Percentiles rank a stretch among this genome's conserved stretches.
These are phyloP conservation scores for Leccinum variabile DNA, from an alignment of 1,284 basidiomycete genomes.

Conservation along the genomic window DNA sequence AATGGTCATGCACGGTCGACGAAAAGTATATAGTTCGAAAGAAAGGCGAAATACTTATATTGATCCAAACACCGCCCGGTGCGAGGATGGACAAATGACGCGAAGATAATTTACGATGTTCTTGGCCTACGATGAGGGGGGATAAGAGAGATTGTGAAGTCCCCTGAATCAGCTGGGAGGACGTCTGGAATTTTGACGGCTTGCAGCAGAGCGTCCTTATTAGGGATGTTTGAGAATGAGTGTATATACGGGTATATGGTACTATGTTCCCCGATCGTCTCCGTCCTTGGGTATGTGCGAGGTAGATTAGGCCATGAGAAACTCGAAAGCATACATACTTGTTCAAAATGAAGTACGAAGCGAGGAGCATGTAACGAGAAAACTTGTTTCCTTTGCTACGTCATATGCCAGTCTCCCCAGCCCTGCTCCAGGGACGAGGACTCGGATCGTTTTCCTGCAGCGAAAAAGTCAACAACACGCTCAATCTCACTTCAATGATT, in stretches of 20 bases:
- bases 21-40: not conserved
- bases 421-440: slow-evolving; percentile 88
- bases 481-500: slow-evolving; percentile 21
- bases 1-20: too few species aligned
- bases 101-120: slow-evolving; percentile 75
- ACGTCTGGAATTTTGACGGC: slow-evolving; percentile 81
- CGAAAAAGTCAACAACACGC: slow-evolving; percentile 4
- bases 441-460: slow-evolving; percentile 56
- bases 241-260: slow-evolving; percentile 87
- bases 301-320: not conserved
- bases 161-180: slow-evolving; percentile 74
- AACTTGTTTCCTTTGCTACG: slow-evolving; percentile 90
- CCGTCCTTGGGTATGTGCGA: slow-evolving; percentile 49
- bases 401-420: slow-evolving; percentile 86
- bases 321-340: slow-evolving; percentile 43
- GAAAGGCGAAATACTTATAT: slow-evolving; percentile 55
- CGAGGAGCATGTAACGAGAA: slow-evolving; percentile 89
- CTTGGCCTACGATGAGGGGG: slow-evolving; percentile 44
- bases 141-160: slow-evolving; percentile 48
- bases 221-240: slow-evolving; percentile 80
- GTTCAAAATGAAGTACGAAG: slow-evolving; percentile 82
- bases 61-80: slow-evolving; percentile 89
- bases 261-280: slow-evolving; percentile 57
- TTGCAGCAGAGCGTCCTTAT: slow-evolving; percentile 62
- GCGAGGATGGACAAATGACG: slow-evolving; percentile 78